These are phyloP conservation scores for barley (Hordeum vulgare) DNA, from an alignment of 176 grass and related monocot genomes.

Conservation along the genomic window DNA sequence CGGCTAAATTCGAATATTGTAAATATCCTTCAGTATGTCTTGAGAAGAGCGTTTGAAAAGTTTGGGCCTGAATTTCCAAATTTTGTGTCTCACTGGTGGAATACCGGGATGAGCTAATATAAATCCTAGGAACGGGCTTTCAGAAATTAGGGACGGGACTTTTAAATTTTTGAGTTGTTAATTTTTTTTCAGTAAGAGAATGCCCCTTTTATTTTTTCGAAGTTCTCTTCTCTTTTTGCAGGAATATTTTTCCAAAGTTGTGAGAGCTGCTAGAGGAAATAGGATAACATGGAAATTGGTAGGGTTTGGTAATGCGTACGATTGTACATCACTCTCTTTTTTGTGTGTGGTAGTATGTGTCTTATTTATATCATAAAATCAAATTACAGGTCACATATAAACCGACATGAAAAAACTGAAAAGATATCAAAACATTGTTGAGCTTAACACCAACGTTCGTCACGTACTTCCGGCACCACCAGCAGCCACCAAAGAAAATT, in stretches of 20 bases:
- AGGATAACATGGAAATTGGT: not conserved
- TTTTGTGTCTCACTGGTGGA: not conserved
- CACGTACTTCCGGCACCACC: too few species aligned
- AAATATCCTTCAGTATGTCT: not conserved
- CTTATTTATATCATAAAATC: too few species aligned
- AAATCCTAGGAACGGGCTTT: not conserved
- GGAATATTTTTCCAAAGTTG: not conserved
- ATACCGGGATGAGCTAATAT: not conserved
- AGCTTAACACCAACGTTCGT: too few species aligned
- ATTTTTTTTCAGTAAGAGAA: not conserved
- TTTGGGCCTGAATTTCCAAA: not conserved
- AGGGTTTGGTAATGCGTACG: not conserved
- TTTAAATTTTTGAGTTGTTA: not conserved
- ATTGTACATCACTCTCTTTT: not conserved
- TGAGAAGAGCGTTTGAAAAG: not conserved
- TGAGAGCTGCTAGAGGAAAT: not conserved
- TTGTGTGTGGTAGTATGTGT: too few species aligned
- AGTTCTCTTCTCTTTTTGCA: too few species aligned
- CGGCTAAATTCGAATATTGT: too few species aligned
- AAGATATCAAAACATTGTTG: too few species aligned
- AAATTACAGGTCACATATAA: too few species aligned
- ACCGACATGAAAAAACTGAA: too few species aligned
- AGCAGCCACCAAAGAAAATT: too few species aligned
- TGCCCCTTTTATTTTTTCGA: not conserved
- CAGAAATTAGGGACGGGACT: not conserved